Percentiles rank a stretch among this genome's conserved stretches.
Conservation (phyloP, 2,329 filamentous ascomycete species). For the Iodosphaeria phyllophila region DNA sequence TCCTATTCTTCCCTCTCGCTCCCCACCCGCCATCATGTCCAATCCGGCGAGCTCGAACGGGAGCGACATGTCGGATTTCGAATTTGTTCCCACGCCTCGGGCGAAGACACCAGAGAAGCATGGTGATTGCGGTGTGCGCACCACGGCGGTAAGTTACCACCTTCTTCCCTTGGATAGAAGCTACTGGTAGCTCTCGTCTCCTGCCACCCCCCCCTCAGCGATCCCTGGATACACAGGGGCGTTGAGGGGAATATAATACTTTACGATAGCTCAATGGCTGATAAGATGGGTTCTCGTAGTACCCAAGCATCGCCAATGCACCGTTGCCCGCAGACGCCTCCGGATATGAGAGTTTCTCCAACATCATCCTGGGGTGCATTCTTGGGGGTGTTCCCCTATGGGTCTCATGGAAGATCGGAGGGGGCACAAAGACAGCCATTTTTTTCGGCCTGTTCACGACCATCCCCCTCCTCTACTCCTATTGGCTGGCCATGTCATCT, state of each 20-base stretch:
- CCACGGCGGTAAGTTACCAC: constrained; percentile 26
- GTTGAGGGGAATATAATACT: neutral
- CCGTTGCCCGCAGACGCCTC: constrained; percentile 80
- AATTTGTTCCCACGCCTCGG: constrained; percentile 42
- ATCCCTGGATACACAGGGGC: neutral
- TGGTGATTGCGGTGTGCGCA: constrained; percentile 35
- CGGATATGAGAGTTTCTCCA: constrained; percentile 76
- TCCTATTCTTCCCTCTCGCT: too few species aligned
- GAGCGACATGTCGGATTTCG: constrained; percentile 37
- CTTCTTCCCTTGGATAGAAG: too few species aligned
- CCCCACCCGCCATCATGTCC: constrained; percentile 25
- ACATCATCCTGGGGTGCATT: constrained; percentile 52
- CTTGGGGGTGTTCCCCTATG: constrained; percentile 58
- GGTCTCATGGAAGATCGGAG: constrained; percentile 65
- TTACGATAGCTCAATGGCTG: constrained; percentile 1
- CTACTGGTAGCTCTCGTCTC: too few species aligned
- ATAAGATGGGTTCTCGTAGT: constrained; percentile 29
- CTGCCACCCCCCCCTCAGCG: neutral
- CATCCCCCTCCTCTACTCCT: constrained; percentile 60
- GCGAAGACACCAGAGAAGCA: constrained; percentile 28
- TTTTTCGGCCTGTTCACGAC: constrained; percentile 69
- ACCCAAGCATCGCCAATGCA: constrained; percentile 78
- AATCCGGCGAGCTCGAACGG: constrained; percentile 24
- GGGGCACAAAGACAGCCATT: constrained; percentile 71
- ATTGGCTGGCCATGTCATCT: constrained; percentile 65